These are phyloP conservation scores for Monosporozyma solicola DNA, from an alignment of 805 yeast species.

Conservation along the genomic window DNA sequence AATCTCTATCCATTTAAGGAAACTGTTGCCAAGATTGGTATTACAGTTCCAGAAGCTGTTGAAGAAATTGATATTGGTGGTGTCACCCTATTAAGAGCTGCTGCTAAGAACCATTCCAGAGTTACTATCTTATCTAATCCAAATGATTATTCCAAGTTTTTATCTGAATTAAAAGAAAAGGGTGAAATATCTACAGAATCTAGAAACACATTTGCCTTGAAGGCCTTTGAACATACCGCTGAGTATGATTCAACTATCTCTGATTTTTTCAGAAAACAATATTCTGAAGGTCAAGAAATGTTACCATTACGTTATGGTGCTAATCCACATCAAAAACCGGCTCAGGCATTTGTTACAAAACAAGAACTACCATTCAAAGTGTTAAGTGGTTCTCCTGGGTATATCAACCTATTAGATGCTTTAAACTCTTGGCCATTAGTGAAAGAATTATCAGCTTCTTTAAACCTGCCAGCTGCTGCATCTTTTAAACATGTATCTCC, in stretches of 20 bases:
- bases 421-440: conserved; percentile 97
- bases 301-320: conserved; percentile 96
- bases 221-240: conserved; percentile 97
- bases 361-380: conserved; percentile 92
- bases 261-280: conserved; percentile 94
- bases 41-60: conserved; percentile 92
- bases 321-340: conserved; percentile 98
- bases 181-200: conserved; percentile 65
- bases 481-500: conserved; percentile 98
- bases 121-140: conserved; percentile 95
- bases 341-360: conserved; percentile 83
- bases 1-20: conserved; percentile 96
- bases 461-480: conserved; percentile 96
- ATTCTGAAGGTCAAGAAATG: conserved; percentile 81
- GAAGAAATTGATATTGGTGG: conserved; percentile 98
- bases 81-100: conserved; percentile 93
- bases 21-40: conserved; percentile 89
- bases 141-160: conserved; percentile 75
- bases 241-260: conserved; percentile 92
- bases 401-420: conserved; percentile 91
- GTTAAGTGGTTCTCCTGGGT: conserved; percentile 91
- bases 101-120: conserved; percentile 95
- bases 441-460: conserved; percentile 86
- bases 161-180: conserved; percentile 58
- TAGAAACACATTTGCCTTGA: conserved; percentile 78